These are phyloP conservation scores for Leptodontidium sp. DNA, from an alignment of 2,329 filamentous ascomycete species.

Conservation along the genomic window DNA sequence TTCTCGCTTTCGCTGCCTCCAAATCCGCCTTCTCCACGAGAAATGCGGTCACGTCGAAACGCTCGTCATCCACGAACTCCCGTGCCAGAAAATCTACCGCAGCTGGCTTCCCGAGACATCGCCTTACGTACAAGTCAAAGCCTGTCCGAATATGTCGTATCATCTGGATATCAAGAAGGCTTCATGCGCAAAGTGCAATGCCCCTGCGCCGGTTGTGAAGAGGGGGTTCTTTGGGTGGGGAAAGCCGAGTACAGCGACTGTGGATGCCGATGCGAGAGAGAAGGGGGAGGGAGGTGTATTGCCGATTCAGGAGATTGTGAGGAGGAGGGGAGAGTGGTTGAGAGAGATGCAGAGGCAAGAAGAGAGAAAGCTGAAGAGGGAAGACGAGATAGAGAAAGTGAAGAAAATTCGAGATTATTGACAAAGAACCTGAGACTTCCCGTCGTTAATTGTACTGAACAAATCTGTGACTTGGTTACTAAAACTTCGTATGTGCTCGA, in stretches of 20 bases:
- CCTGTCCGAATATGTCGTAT: conserved; percentile 1
- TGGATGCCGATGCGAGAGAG: neutral
- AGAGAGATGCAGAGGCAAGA: conserved; percentile 1
- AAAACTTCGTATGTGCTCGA: too few relatives aligned
- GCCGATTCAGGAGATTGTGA: conserved; percentile 16
- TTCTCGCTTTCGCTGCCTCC: conserved; percentile 19
- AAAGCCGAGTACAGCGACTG: neutral
- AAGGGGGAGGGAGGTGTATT: neutral
- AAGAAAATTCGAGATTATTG: neutral
- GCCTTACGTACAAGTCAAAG: conserved; percentile 7
- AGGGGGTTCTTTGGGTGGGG: conserved; percentile 8
- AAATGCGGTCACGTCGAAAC: conserved; percentile 23
- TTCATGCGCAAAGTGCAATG: neutral
- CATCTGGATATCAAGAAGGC: conserved; percentile 9
- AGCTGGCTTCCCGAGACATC: conserved; percentile 17
- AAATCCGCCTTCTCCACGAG: conserved; percentile 19
- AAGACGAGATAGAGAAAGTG: neutral
- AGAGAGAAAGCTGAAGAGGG: neutral
- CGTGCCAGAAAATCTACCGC: conserved; percentile 17
- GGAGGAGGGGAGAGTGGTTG: conserved; percentile 20
- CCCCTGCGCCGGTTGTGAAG: neutral
- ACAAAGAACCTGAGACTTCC: neutral
- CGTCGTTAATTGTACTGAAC: neutral
- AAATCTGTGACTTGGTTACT: too few relatives aligned
- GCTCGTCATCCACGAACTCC: conserved; percentile 16